These are phyloP conservation scores for Clonostachys byssicola DNA, from an alignment of 2,329 filamentous ascomycete species.

Conservation along the genomic window DNA sequence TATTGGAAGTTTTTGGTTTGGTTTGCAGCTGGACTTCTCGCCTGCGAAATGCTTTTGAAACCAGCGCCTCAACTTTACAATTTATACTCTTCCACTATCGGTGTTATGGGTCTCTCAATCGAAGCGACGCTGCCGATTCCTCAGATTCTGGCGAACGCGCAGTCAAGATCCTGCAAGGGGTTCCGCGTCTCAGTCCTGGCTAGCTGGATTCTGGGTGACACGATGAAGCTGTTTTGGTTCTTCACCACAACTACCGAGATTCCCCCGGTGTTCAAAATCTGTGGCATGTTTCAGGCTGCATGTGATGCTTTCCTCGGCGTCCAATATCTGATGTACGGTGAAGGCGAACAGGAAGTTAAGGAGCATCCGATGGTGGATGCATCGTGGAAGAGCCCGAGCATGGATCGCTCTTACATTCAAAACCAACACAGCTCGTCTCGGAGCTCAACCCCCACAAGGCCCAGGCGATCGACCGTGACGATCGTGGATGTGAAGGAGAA, in stretches of 20 bases:
- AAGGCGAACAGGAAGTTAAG: constrained; percentile 34
- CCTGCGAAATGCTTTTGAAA: constrained; percentile 64
- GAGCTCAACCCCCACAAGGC: too few species aligned
- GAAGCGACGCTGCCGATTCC: constrained; percentile 81
- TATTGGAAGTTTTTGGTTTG: constrained; percentile 78
- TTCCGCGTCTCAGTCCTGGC: constrained; percentile 72
- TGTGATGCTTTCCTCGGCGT: constrained; percentile 73
- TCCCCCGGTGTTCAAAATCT: constrained; percentile 76
- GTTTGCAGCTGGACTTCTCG: constrained; percentile 56
- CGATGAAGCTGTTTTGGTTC: constrained; percentile 88
- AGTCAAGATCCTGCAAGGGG: constrained; percentile 67
- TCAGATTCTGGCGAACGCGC: constrained; percentile 69
- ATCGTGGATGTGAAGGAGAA: too few species aligned
- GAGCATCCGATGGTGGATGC: constrained; percentile 27
- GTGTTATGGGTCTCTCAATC: constrained; percentile 71
- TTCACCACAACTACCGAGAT: constrained; percentile 67
- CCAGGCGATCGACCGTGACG: too few species aligned
- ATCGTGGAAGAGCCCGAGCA: background rate
- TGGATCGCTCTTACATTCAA: background rate
- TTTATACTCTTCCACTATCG: constrained; percentile 63
- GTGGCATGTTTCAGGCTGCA: constrained; percentile 73
- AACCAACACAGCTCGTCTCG: too few species aligned
- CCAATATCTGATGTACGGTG: constrained; percentile 70
- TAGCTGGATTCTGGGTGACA: constrained; percentile 76
- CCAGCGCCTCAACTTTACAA: constrained; percentile 53